These are phyloP conservation scores for Phyllostachys edulis DNA, from an alignment of 176 grass and related monocot species.

Conservation along the genomic window DNA sequence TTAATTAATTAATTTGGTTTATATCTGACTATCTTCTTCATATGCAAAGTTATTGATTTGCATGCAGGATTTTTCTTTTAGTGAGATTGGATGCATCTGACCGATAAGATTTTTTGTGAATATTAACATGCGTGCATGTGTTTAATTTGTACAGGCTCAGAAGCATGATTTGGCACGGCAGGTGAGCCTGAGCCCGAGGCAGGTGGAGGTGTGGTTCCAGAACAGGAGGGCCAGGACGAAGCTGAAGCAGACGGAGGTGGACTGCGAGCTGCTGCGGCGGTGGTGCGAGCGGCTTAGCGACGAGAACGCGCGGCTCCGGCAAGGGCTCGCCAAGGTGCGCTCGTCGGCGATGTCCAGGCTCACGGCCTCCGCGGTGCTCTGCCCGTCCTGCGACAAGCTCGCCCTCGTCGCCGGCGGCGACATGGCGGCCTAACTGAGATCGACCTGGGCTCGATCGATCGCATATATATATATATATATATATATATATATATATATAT, in stretches of 20 bases:
- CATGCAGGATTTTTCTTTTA: no score
- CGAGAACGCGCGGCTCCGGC: slow-evolving; percentile 47
- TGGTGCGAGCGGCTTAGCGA: slow-evolving; percentile 52
- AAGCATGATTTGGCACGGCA: slow-evolving; percentile 43
- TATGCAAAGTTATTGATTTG: no score
- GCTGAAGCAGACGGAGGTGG: slow-evolving; percentile 63
- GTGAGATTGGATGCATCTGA: no score
- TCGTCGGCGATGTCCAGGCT: background rate
- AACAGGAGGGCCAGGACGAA: slow-evolving; percentile 54
- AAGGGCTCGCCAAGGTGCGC: slow-evolving; percentile 29
- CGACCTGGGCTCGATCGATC: background rate
- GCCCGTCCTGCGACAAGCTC: background rate
- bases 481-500: no score
- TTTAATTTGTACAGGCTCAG: slow-evolving; percentile 27
- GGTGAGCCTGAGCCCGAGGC: slow-evolving; percentile 34
- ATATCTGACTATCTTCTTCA: no score
- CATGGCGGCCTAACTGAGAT: background rate
- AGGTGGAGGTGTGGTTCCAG: slow-evolving; percentile 69
- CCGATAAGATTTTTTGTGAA: no score
- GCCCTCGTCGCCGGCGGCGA: background rate
- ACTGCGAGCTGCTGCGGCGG: slow-evolving; percentile 51
- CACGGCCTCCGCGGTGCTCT: background rate
- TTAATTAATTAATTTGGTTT: background rate
- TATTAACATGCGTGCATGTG: no score
- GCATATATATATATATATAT: no score